Evolutionary conservation across 768 basidiomycete genomes (phyloP), one percentile per base, ranked within the genome.

Genomic region (Terana coerulea): DNA sequence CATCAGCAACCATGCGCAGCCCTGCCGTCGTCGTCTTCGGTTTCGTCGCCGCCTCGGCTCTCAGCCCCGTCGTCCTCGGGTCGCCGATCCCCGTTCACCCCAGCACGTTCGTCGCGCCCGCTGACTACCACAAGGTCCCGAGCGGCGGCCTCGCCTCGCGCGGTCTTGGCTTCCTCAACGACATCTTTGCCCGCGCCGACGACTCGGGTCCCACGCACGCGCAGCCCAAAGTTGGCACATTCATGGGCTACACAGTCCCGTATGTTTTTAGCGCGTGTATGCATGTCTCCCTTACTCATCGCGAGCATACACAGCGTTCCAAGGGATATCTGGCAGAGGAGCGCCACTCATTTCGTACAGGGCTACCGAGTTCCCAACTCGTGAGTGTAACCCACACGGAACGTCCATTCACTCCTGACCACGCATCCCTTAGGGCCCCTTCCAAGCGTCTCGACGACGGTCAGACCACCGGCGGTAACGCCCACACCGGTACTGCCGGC

Each of bases 381-480:
- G n/a, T n/a, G n/a, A n/a, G n/a, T n/a, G n/a, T n/a, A n/a, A n/a
- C n/a, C n/a, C n/a, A n/a, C n/a, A n/a, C n/a, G n/a, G n/a, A n/a
- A n/a, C n/a, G n/a, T n/a, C n/a, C n/a, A n/a, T n/a, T n/a, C n/a
- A n/a, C n/a, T n/a, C n/a, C n/a, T n/a, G n/a, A n/a, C n/a, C n/a
- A n/a, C n/a, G n/a, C n/a, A n/a, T n/a, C n/a, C n/a, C n/a, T n/a
- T n/a, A n/a, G n/a, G n/a, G n/a, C n/a, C 17, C 45, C 17, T 22
- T 6, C n/a, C 24, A 61, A 59, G 48, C 61, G 64, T 15, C 51
- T 56, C 31, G 33, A 45, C 25, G 62, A 65, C 52, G 48, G 41
- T 6, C 55, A 51, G 19, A 65, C 64, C 12, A 50, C 57, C 11
- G 64, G 64, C n/a, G 64, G 64, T 7, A 65, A 65, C 45, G 64